Evolutionary conservation across 1,284 basidiomycete genomes (phyloP), one percentile per base, ranked within the genome.

Genomic region (Rhodotorula glutinis): DNA sequence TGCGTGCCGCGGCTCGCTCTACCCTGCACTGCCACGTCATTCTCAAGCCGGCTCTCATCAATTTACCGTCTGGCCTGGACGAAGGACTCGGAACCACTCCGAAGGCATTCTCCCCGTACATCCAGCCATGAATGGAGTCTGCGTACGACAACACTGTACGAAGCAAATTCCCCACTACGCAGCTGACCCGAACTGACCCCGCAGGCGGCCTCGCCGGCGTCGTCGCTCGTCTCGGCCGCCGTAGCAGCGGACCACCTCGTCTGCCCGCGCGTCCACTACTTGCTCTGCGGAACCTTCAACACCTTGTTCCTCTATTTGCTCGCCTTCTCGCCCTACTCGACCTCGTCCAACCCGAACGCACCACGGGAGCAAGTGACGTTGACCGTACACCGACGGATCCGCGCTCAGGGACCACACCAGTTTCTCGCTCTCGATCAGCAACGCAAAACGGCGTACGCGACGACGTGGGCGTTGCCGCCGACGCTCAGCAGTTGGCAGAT

Each of bases 351-450:
- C 49, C 25, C 49, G 49, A 16, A 51, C n/a, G 25, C 2, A 13
- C n/a, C 14, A 16, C 43, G 43, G 14, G 43, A 5, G 9, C 4
- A 16, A 44, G 43, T 44, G 17, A 44, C 14, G 9, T n/a, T 55
- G 59, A 13, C 67, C 70, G 63, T 76, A 21, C 62, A 69, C 23
- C 49, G 38, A 13, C 67, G 47, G 21, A 47, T 73, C 53, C 62
- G 67, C n/a, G 77, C 71, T 16, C 71, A 76, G 23, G 77, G 77
- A 4, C 73, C 77, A 2, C 76, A 78, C 58, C 77, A 78, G 62
- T 78, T 75, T 63, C 65, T 77, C 25, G 77, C 77, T 0, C 57
- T 74, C 29, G 71, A 67, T 47, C 62, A 69, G 17, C 66, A 69
- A 4, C 65, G 73, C n/a, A 63, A 64, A 19, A 52, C 57, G 19